Conservation (phyloP, 1,284 basidiomycete species). For the Moesziomyces globuligerus region DNA sequence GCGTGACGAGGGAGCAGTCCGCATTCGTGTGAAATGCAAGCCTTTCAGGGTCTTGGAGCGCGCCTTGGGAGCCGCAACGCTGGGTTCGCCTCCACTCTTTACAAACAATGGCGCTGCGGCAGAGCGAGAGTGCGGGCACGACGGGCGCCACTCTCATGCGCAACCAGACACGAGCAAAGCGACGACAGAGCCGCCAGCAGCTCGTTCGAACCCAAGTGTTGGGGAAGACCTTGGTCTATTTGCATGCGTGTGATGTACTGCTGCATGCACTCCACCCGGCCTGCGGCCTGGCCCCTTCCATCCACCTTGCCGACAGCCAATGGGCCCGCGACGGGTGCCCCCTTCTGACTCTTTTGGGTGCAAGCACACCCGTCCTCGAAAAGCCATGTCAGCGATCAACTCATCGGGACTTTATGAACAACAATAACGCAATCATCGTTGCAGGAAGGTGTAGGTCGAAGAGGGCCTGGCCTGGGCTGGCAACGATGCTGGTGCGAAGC, state of each 20-base stretch:
- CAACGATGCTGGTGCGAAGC: too few species aligned
- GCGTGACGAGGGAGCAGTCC: not conserved
- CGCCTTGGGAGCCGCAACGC: conserved; percentile 8
- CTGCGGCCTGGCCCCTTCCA: not conserved
- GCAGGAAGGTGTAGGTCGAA: too few species aligned
- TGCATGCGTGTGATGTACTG: not conserved
- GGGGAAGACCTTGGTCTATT: not conserved
- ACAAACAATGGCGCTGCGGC: not conserved
- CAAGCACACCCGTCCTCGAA: too few species aligned
- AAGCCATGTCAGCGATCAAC: too few species aligned
- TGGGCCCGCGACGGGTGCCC: too few species aligned
- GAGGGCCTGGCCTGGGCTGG: too few species aligned
- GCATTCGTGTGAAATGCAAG: conserved; percentile 28
- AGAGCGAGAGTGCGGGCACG: not conserved
- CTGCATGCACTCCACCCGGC: not conserved
- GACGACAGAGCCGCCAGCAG: not conserved
- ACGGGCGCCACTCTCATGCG: not conserved
- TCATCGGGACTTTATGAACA: too few species aligned
- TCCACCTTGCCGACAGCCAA: too few species aligned
- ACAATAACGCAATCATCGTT: too few species aligned
- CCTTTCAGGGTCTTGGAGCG: conserved; percentile 1
- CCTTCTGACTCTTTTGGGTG: too few species aligned
- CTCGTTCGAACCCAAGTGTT: not conserved
- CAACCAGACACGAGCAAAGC: not conserved
- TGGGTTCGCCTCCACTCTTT: not conserved